phyloP scores from a whole-genome alignment of 2,329 filamentous ascomycete genomes.

The Diaporthe aspalathi region DNA sequence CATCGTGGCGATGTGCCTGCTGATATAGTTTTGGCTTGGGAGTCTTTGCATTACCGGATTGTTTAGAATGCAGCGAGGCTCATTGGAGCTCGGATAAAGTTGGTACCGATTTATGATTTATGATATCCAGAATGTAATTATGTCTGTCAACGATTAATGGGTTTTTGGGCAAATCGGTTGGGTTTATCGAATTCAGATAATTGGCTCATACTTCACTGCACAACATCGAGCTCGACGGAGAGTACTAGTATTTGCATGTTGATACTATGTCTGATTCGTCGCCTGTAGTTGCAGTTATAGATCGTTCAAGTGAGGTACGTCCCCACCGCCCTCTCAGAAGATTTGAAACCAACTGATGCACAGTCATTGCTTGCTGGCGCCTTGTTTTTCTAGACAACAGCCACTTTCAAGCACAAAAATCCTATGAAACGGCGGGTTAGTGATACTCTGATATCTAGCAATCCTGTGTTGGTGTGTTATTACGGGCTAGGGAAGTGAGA shows the following conservation, averaged over 20 bases:
- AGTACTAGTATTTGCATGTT: too few species aligned
- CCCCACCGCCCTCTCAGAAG: too few species aligned
- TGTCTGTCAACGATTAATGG: conserved; percentile 1
- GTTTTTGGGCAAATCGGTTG: too few species aligned
- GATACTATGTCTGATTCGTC: too few species aligned
- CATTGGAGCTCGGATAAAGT: background rate
- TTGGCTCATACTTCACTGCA: background rate
- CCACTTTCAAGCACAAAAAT: background rate
- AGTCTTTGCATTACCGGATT: background rate
- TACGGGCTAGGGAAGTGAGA: background rate
- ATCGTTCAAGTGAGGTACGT: too few species aligned
- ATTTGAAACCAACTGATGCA: background rate
- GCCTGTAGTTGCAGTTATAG: too few species aligned
- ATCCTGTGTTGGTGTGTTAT: background rate
- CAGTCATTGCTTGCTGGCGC: too few species aligned
- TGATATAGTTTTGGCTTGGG: conserved; percentile 6
- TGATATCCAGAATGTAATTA: conserved; percentile 14
- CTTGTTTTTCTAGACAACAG: background rate
- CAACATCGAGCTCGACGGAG: background rate
- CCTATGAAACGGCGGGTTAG: background rate
- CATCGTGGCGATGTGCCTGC: conserved; percentile 26
- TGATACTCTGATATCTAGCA: background rate
- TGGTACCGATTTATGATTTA: background rate
- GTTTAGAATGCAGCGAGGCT: background rate
- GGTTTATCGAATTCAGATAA: background rate